Evolutionary conservation across 805 yeast species (phyloP), one percentile per base, ranked within the genome.

Genomic region (Spathaspora gorwiae): DNA sequence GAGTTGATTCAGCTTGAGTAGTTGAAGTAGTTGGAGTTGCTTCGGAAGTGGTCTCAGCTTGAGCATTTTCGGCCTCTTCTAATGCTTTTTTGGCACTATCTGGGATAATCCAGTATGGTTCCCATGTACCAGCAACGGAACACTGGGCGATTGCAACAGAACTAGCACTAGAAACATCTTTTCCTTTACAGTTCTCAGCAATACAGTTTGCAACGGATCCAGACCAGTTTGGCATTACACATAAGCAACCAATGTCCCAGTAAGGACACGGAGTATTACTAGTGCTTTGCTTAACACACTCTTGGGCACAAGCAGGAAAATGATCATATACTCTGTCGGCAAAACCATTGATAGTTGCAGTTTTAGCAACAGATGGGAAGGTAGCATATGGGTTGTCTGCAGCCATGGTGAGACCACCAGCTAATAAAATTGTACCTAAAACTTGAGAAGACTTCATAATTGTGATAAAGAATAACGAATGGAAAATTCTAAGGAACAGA

Each of bases 231-330:
- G 70, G 56, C 66, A 70, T 68, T 37, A 67, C 71, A 64, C 75
- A 70, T 44, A 70, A 63, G 58, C 75, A 70, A 26, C 75, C 75
- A 39, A 74, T 62, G 53, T 70, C 75, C 73, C 74, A 70, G 63
- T 68, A 67, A 40, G 75, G 75, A 49, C 75, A 70, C 39, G 73
- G 73, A 15, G 73, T 66, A 37, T 54, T 50, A 8, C 64, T 62
- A 39, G 73, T 66, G 45, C 61, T 54, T 37, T 53, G 52, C 38
- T 44, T 51, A 26, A 68, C 63, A 59, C 74, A 69, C 3, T 47
- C 37, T 47, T 66, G 58, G 34, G 72, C 74, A 57, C 74, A 69
- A 11, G 54, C 49, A 14, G 74, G 72, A 44, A 64, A 55, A n/a
- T 47, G 47, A 49, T 42, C 58, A 49, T 63, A 63, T 46, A 69